phyloP scores from a whole-genome alignment of 2,329 filamentous ascomycete genomes.

The Corynespora cassiicola region DNA sequence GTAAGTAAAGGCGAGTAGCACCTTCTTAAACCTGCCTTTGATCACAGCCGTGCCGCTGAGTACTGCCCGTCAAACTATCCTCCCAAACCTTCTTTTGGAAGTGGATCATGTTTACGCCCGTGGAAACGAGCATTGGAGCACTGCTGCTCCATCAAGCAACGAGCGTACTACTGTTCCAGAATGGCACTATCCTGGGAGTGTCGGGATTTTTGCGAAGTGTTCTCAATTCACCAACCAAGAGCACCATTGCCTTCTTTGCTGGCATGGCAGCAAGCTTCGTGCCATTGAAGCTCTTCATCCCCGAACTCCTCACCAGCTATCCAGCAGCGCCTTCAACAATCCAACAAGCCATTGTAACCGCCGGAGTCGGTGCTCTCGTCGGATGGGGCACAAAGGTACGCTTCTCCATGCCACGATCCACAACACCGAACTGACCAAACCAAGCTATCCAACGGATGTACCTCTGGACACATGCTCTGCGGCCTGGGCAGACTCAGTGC shows the following conservation, averaged over 20 bases:
- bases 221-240: constrained; percentile 48
- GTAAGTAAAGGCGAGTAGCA: no score
- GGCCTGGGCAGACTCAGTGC: constrained; percentile 57
- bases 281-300: constrained; percentile 48
- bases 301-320: constrained; percentile 54
- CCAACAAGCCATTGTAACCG: constrained; percentile 44
- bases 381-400: constrained; percentile 62
- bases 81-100: no score
- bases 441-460: constrained; percentile 54
- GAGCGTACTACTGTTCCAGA: constrained; percentile 57
- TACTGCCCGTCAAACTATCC: no score
- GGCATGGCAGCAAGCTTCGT: constrained; percentile 55
- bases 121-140: constrained; percentile 59
- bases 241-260: constrained; percentile 53
- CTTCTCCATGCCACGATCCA: not conserved
- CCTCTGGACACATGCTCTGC: constrained; percentile 63
- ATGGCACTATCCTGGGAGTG: constrained; percentile 58
- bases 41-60: no score
- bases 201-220: constrained; percentile 55
- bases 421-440: not conserved
- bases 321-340: constrained; percentile 43
- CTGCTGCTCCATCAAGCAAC: constrained; percentile 59
- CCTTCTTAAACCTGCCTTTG: no score
- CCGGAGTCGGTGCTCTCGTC: constrained; percentile 52
- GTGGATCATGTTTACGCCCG: constrained; percentile 61